Evolutionary conservation across 2,329 filamentous ascomycete species (phyloP).

Genomic region (Alternaria alternata): DNA sequence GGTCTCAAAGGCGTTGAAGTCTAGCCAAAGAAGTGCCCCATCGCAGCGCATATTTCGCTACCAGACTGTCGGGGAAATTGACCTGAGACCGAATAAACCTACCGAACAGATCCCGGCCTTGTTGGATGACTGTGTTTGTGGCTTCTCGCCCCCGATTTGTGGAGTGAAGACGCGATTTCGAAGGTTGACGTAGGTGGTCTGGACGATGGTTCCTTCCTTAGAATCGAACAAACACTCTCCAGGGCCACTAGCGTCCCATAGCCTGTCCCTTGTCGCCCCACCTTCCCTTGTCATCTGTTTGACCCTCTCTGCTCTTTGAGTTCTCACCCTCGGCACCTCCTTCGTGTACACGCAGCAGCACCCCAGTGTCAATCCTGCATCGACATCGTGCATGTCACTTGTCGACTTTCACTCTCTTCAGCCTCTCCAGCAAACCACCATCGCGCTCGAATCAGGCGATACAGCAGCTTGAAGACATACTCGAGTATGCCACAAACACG

Average conservation of each 20-base stretch:
- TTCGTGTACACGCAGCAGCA: not conserved
- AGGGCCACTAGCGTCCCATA: slow-evolving; percentile 4
- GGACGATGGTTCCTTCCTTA: slow-evolving; percentile 6
- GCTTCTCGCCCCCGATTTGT: slow-evolving; percentile 8
- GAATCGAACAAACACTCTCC: not conserved
- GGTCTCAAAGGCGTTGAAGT: slow-evolving; percentile 22
- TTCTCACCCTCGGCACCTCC: not conserved
- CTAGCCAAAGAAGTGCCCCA: slow-evolving; percentile 29
- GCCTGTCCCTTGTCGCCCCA: slow-evolving; percentile 6
- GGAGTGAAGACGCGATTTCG: slow-evolving; percentile 4
- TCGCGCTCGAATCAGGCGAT: not conserved
- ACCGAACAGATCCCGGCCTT: slow-evolving; percentile 27
- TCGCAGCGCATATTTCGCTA: slow-evolving; percentile 41
- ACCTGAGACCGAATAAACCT: slow-evolving; percentile 24
- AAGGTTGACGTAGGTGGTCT: slow-evolving; percentile 15
- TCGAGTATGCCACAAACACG: not conserved
- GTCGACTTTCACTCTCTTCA: not conserved
- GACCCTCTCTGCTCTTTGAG: not conserved
- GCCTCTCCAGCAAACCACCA: not conserved
- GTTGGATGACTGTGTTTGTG: slow-evolving; percentile 14
- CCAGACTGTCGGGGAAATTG: slow-evolving; percentile 42
- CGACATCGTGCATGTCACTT: slow-evolving; percentile 4
- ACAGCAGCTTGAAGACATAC: not conserved
- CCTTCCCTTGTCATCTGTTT: not conserved
- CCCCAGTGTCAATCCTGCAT: not conserved